Conservation (phyloP, 2,329 filamentous ascomycete genomes). For the Ophiostoma triangulosporum region DNA sequence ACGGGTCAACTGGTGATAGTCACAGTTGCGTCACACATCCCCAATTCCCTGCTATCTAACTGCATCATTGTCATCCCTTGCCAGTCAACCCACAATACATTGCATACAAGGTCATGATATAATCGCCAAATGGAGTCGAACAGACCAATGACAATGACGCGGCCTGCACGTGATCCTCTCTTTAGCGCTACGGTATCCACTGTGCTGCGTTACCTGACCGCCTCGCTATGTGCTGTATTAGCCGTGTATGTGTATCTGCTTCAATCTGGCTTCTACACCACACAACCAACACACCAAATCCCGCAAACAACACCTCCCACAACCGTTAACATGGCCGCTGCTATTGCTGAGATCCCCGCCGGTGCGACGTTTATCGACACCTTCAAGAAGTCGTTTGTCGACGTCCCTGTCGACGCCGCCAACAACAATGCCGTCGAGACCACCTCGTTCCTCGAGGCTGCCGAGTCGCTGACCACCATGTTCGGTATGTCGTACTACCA, state of each 20-base stretch:
- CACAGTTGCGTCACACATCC: too few species aligned
- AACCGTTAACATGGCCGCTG: constrained; percentile 33
- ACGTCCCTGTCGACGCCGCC: constrained; percentile 62
- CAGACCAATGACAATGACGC: too few species aligned
- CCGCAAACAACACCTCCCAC: not conserved
- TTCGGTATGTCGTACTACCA: constrained; percentile 60
- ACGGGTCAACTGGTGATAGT: too few species aligned
- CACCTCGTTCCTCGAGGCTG: constrained; percentile 77
- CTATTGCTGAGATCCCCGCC: constrained; percentile 33
- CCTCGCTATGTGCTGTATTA: not conserved
- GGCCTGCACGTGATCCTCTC: too few species aligned
- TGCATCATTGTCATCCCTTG: too few species aligned
- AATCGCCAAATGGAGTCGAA: too few species aligned
- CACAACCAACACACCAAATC: not conserved
- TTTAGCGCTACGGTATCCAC: too few species aligned
- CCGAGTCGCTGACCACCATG: constrained; percentile 72
- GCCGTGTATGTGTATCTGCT: not conserved
- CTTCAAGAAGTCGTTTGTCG: constrained; percentile 68
- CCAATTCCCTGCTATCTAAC: too few species aligned
- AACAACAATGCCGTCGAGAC: constrained; percentile 71
- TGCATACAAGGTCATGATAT: too few species aligned
- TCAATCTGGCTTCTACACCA: not conserved
- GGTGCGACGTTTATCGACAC: constrained; percentile 76
- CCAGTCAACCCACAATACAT: too few species aligned
- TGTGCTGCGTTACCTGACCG: too few species aligned